Base-by-base conservation (phyloP, 1,139 yeast genomes). In the Kodamaea arcana region DNA sequence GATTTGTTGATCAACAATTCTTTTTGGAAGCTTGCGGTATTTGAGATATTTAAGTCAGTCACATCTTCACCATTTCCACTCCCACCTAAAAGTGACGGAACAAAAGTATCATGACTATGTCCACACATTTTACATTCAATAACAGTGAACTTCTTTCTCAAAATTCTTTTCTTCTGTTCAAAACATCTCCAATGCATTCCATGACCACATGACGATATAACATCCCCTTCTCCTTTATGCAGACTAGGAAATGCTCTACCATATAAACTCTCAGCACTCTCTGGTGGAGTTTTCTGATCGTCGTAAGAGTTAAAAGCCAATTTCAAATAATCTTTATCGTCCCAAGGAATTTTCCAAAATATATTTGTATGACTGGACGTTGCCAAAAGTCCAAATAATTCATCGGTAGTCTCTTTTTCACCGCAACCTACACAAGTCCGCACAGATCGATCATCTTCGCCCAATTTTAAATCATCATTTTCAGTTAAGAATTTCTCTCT, bases 371-470 rank as follows among this genome's bases (percentile, higher is more conserved):
- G 48, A 0, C 62, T 51, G 1, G 62, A 48, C 20, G 63, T 59
- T 4, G 67, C 68, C 11, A 80, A 69, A n/a, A 78, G 54, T 5
- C 84, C 85, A 55, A 82, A 75, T 0, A 68, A 45, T 10, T 70
- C 65, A 15, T 64, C 63, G 16, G 50, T 40, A 6, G 66, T 59
- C 37, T 75, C 80, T 1, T 66, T 59, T 40, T 78, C 83, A 36
- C 83, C 87, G 57, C 94, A 83, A n/a, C 79, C 51, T 1, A 83
- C 82, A 60, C 94, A 83, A 2, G 58, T 56, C 39, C 77, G 55
- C n/a, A 41, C 36, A 5, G 7, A 12, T 46, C 46, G 4, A 34
- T 25, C 31, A 4, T 52, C 36, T 9, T 35, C 22, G 5, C 24
- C 51, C 11, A 44, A 51, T 9, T 50, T 54, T 15, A 53, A 46